Conservation (phyloP, 1,284 basidiomycete genomes). For the Tilletiopsis washingtonensis region DNA sequence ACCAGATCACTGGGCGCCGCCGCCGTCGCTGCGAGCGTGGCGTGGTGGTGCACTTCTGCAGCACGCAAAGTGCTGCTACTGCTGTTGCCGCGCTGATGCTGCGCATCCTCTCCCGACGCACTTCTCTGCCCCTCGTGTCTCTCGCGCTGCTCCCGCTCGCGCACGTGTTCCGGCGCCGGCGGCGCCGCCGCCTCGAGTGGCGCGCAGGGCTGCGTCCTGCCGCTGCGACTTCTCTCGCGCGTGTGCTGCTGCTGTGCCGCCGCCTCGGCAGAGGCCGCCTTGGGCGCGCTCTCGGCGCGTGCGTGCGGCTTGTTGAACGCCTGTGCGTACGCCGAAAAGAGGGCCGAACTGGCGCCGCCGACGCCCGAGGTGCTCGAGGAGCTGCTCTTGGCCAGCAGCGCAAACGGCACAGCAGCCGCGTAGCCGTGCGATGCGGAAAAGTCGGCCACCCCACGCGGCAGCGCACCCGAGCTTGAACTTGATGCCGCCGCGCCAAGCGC, state of each 20-base stretch:
- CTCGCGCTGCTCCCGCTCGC: not conserved
- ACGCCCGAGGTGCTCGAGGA: not conserved
- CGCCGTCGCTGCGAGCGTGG: too few species aligned
- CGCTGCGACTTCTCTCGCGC: not conserved
- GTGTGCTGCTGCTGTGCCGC: not conserved
- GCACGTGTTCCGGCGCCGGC: not conserved
- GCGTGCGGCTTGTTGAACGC: not conserved
- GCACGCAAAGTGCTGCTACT: not conserved
- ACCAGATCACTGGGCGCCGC: too few species aligned
- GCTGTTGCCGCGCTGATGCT: not conserved
- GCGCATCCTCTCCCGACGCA: not conserved
- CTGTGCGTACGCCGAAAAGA: not conserved
- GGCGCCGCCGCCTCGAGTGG: not conserved
- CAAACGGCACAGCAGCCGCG: not conserved
- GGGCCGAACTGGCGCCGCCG: not conserved
- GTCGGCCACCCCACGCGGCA: too few species aligned
- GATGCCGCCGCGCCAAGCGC: not conserved
- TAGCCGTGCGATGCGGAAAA: too few species aligned
- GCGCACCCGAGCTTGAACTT: not conserved
- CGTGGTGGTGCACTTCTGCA: not conserved
- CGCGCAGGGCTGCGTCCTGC: not conserved
- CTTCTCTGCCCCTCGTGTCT: too few species aligned
- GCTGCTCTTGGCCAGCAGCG: not conserved
- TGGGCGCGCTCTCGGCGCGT: not conserved
- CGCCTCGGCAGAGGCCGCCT: not conserved